Conservation (phyloP, 495 filamentous ascomycete species). For the Aspergillus bridgeri region DNA sequence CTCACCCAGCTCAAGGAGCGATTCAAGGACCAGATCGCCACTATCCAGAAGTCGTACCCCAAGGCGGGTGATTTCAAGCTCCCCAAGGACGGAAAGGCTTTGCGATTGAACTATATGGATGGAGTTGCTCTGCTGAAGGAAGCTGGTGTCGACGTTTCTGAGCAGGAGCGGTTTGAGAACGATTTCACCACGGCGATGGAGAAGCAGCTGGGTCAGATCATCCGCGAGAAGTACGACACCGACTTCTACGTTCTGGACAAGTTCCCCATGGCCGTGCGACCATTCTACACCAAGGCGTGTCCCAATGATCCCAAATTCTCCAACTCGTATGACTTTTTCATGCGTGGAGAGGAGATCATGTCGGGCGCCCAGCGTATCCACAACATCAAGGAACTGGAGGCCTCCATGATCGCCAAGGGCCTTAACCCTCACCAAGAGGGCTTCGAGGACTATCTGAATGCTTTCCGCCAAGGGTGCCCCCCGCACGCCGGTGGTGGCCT, state of each 20-base stretch:
- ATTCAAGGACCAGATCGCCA: constrained; percentile 63
- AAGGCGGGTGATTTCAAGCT: constrained; percentile 55
- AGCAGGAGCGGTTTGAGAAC: constrained; percentile 75
- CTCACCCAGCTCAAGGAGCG: constrained; percentile 71
- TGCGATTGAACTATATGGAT: constrained; percentile 81
- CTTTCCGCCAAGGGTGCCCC: constrained; percentile 74
- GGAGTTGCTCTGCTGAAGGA: constrained; percentile 77
- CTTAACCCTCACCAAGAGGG: constrained; percentile 69
- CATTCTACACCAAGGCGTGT: constrained; percentile 87
- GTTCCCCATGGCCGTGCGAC: constrained; percentile 79
- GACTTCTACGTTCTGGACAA: constrained; percentile 94
- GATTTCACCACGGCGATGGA: constrained; percentile 71
- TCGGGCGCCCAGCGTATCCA: constrained; percentile 85
- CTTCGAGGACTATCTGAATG: constrained; percentile 79
- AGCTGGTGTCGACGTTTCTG: constrained; percentile 69
- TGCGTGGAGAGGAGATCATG: constrained; percentile 89
- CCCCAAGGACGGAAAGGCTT: constrained; percentile 67
- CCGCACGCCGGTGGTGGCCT: constrained; percentile 86
- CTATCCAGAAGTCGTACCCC: constrained; percentile 59
- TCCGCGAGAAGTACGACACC: constrained; percentile 77
- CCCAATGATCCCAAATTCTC: constrained; percentile 62
- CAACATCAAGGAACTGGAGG: constrained; percentile 63
- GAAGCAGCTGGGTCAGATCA: constrained; percentile 81
- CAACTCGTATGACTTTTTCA: constrained; percentile 91
- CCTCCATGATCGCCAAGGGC: constrained; percentile 66